These are phyloP conservation scores for Ophioceras dolichostomum DNA, from an alignment of 2,329 filamentous ascomycete genomes.

Conservation along the genomic window DNA sequence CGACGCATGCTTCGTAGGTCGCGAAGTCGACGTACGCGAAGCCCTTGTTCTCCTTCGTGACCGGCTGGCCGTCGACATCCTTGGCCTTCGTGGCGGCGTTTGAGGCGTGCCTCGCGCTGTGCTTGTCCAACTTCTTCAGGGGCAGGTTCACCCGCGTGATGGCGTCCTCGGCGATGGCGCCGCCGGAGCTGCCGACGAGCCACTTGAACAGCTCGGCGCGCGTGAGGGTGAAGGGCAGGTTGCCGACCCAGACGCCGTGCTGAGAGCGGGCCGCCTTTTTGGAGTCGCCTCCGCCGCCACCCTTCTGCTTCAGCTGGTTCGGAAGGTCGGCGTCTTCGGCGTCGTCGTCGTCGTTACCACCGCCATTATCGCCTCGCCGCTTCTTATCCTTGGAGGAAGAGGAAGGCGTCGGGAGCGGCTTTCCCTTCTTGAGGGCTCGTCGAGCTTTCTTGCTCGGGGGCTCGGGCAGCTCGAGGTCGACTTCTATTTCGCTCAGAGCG, in stretches of 20 bases:
- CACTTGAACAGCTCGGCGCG: conserved; percentile 66
- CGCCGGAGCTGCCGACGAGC: conserved; percentile 60
- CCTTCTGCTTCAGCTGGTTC: background rate
- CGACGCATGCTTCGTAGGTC: conserved; percentile 53
- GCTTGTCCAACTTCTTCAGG: conserved; percentile 17
- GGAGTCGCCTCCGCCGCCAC: background rate
- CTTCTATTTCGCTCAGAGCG: conserved; percentile 61
- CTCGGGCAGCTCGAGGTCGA: conserved; percentile 81
- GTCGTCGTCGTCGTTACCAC: conserved; percentile 2
- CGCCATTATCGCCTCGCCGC: background rate
- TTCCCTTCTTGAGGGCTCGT: conserved; percentile 79
- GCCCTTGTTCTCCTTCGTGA: conserved; percentile 59
- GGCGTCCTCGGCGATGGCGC: conserved; percentile 49
- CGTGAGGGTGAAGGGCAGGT: conserved; percentile 74
- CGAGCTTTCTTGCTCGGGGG: conserved; percentile 91
- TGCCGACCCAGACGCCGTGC: conserved; percentile 91
- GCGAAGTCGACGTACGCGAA: conserved; percentile 95
- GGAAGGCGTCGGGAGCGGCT: conserved; percentile 34
- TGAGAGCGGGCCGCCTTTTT: conserved; percentile 52
- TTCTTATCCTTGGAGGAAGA: conserved; percentile 23
- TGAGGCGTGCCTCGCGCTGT: conserved; percentile 12
- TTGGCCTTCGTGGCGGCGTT: background rate
- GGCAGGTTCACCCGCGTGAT: conserved; percentile 84
- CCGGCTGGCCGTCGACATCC: conserved; percentile 19
- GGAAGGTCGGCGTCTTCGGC: conserved; percentile 7